phyloP scores from a whole-genome alignment of 805 yeast species.

The Metschnikowia lachancei region DNA sequence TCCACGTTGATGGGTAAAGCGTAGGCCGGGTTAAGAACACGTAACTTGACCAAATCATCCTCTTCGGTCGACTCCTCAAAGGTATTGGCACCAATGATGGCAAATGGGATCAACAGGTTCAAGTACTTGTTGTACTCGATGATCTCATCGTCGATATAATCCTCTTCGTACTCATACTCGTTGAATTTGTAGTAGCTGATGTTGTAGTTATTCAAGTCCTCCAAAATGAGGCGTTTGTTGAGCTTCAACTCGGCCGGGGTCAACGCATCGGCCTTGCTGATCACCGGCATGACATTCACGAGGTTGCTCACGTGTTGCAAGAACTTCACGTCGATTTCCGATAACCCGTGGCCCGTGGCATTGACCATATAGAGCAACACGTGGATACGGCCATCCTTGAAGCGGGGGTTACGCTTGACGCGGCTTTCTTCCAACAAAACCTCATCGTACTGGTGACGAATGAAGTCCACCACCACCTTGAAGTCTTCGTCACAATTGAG shows the following conservation, averaged over 20 bases:
- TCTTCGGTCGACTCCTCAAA: constrained; percentile 42
- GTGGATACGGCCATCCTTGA: constrained; percentile 81
- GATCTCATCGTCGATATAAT: constrained; percentile 57
- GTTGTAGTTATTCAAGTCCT: constrained; percentile 68
- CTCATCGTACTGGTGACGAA: constrained; percentile 81
- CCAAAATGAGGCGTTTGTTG: constrained; percentile 71
- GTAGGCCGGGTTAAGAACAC: constrained; percentile 47
- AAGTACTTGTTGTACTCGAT: constrained; percentile 63
- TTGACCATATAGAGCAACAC: constrained; percentile 47
- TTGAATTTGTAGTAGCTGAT: constrained; percentile 72
- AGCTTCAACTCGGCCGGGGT: constrained; percentile 48
- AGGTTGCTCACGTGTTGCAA: constrained; percentile 41
- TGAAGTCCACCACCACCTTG: constrained; percentile 68
- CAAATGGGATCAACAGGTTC: constrained; percentile 63
- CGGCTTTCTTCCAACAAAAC: constrained; percentile 76
- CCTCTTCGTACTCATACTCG: constrained; percentile 55
- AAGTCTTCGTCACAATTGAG: constrained; percentile 67
- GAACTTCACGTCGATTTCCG: constrained; percentile 42
- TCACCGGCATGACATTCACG: constrained; percentile 44
- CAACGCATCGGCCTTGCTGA: constrained; percentile 44
- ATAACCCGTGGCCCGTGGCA: constrained; percentile 46
- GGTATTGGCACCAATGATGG: constrained; percentile 67
- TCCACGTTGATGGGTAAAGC: constrained; percentile 60
- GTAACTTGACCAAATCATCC: constrained; percentile 49
- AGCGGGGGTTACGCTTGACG: constrained; percentile 80